Evolutionary conservation across 2,329 filamentous ascomycete genomes (phyloP).

Genomic region (Malbranchea zuffiana): DNA sequence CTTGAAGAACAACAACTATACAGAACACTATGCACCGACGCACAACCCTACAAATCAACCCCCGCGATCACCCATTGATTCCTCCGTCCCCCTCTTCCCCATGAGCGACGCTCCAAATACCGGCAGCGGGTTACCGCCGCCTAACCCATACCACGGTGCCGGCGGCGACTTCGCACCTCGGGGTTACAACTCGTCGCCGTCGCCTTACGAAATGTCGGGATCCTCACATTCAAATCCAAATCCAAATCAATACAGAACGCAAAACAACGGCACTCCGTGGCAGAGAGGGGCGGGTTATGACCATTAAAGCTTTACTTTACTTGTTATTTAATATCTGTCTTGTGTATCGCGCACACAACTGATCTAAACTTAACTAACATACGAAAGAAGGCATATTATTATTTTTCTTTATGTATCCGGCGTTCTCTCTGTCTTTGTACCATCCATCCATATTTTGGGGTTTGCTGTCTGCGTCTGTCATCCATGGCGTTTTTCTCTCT

Average conservation of each 20-base stretch:
- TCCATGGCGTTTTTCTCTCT: conserved; percentile 4
- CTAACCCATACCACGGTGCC: conserved; percentile 15
- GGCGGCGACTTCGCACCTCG: conserved; percentile 15
- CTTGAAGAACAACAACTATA: conserved; percentile 37
- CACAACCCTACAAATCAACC: conserved; percentile 23
- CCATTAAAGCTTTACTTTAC: too few relatives aligned
- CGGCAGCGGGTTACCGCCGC: conserved; percentile 29
- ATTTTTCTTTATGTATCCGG: too few relatives aligned
- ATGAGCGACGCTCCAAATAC: conserved; percentile 33
- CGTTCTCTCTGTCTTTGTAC: too few relatives aligned
- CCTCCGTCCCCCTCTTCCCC: conserved; percentile 38
- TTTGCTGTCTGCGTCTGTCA: too few relatives aligned
- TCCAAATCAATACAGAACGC: conserved; percentile 30
- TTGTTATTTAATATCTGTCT: too few relatives aligned
- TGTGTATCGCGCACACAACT: too few relatives aligned
- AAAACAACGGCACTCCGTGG: conserved; percentile 52
- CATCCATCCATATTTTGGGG: too few relatives aligned
- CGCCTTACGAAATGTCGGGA: conserved; percentile 23
- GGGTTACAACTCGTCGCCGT: conserved; percentile 24
- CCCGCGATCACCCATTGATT: conserved; percentile 40
- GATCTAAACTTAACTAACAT: too few relatives aligned
- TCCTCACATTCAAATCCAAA: conserved; percentile 22
- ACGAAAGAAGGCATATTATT: too few relatives aligned
- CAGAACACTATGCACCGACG: conserved; percentile 17
- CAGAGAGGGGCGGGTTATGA: conserved; percentile 56